Evolutionary conservation across 2,329 filamentous ascomycete species (phyloP), one percentile per base, ranked within the genome.

Genomic region (Eurotiales sp.): DNA sequence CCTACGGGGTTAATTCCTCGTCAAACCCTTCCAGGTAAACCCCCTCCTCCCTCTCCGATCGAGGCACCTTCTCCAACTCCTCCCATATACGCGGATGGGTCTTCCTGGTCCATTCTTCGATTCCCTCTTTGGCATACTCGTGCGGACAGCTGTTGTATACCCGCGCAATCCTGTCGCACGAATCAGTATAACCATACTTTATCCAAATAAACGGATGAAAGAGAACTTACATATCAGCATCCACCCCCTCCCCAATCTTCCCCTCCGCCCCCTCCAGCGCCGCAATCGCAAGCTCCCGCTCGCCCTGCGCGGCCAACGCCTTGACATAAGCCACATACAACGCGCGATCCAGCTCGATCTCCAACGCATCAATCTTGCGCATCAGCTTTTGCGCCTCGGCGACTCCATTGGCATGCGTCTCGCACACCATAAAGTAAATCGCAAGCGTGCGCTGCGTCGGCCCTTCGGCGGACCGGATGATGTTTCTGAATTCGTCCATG

Each of bases 381-480:
- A 74, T 72, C 74, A 68, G 85, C 75, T 58, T 85, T 74, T 63
- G 76, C 2, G 73, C 72, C 51, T 75, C 72, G 27, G 70, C 61
- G 1, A 60, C 59, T 5, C 73, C 73, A 30, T 70, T 68, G 44
- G 67, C 64, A 51, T 73, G 77, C 55, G 74, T 74, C 65, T 95
- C 85, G 65, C 90, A 92, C 1, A 85, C 82, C 59, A 85, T 84
- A 59, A 99, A 89, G 2, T 90, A 85, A 29, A 93, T 86, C 41
- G 86, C 83, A 32, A 99, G 79, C 55, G 86, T 91, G 55, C 83
- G 81, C 61, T 93, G 90, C 1, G 85, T 87, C 0, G 93, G 93
- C 0, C 93, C 93, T 68, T 97, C 91, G n/a, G 79, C 77, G 0
- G 86, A 90, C 51, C 82, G 80, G n/a, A 85, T 84, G 52, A 99